phyloP scores from a whole-genome alignment of 2,329 filamentous ascomycete species.

The Colletotrichum sp. region DNA sequence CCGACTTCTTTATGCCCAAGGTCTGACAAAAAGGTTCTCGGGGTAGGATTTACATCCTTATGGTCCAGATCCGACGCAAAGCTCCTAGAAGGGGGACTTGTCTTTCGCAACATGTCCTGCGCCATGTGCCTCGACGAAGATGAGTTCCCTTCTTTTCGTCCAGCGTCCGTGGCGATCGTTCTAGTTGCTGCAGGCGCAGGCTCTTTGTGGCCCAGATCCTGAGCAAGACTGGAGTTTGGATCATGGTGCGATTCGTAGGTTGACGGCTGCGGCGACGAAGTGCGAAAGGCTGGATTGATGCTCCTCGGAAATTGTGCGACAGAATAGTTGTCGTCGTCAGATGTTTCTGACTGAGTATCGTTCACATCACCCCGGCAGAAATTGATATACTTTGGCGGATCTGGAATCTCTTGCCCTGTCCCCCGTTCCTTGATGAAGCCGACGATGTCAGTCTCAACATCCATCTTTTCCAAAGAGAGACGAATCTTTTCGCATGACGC shows the following conservation, averaged over 20 bases:
- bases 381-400: slow-evolving; percentile 97
- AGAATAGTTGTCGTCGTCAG: slow-evolving; percentile 88
- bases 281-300: slow-evolving; percentile 94
- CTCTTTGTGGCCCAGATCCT: slow-evolving; percentile 59
- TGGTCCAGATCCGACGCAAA: background rate
- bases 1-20: background rate
- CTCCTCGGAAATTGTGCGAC: slow-evolving; percentile 95
- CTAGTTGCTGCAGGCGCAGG: background rate
- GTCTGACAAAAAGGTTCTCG: background rate
- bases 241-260: slow-evolving; percentile 93
- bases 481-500: slow-evolving; percentile 96
- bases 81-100: background rate
- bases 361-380: slow-evolving; percentile 89
- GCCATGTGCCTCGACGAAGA: background rate
- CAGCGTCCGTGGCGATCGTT: background rate
- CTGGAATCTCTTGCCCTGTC: slow-evolving; percentile 96
- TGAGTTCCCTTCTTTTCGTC: background rate
- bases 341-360: slow-evolving; percentile 81
- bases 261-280: slow-evolving; percentile 95
- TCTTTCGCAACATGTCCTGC: background rate
- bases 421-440: slow-evolving; percentile 87
- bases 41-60: background rate
- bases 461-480: slow-evolving; percentile 89
- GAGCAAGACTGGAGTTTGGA: slow-evolving; percentile 74
- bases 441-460: slow-evolving; percentile 94